phyloP scores from a whole-genome alignment of 495 filamentous ascomycete species.

The Xylaria intraflava region DNA sequence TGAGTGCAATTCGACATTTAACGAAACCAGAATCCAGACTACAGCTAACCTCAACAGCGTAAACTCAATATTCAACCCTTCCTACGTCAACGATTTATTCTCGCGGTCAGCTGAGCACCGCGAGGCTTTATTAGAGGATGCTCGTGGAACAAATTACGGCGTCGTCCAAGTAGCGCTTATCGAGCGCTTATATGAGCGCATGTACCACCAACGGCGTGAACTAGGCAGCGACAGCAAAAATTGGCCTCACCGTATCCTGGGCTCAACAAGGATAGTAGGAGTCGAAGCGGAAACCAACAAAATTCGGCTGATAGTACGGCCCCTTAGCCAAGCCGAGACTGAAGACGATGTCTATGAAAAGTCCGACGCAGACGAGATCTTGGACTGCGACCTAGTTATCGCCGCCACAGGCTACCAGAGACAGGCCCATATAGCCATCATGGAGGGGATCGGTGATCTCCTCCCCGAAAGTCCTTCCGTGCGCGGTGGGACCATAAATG shows the following conservation, averaged over 20 bases:
- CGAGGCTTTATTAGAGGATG: constrained; percentile 51
- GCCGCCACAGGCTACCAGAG: constrained; percentile 83
- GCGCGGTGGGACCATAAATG: constrained; percentile 13
- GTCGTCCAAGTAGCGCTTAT: constrained; percentile 85
- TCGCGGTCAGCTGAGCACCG: constrained; percentile 55
- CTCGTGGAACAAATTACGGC: constrained; percentile 84
- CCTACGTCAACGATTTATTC: constrained; percentile 68
- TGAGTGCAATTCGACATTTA: constrained; percentile 39
- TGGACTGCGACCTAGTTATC: constrained; percentile 76
- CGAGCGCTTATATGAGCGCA: constrained; percentile 73
- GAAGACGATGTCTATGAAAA: constrained; percentile 13
- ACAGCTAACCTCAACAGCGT: constrained; percentile 50
- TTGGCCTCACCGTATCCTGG: constrained; percentile 77
- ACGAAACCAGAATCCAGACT: neutral
- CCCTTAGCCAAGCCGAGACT: constrained; percentile 28
- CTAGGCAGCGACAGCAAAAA: constrained; percentile 56
- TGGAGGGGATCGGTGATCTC: constrained; percentile 56
- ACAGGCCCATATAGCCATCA: constrained; percentile 70
- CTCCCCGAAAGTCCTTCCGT: constrained; percentile 41
- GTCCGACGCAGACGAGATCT: constrained; percentile 39
- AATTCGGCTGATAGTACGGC: constrained; percentile 35
- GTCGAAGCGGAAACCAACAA: constrained; percentile 43
- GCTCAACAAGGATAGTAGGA: constrained; percentile 54
- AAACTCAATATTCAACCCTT: constrained; percentile 92
- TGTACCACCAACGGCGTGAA: constrained; percentile 76